Conservation (phyloP, 1,284 basidiomycete species). For the Mycosarcoma maydis region DNA sequence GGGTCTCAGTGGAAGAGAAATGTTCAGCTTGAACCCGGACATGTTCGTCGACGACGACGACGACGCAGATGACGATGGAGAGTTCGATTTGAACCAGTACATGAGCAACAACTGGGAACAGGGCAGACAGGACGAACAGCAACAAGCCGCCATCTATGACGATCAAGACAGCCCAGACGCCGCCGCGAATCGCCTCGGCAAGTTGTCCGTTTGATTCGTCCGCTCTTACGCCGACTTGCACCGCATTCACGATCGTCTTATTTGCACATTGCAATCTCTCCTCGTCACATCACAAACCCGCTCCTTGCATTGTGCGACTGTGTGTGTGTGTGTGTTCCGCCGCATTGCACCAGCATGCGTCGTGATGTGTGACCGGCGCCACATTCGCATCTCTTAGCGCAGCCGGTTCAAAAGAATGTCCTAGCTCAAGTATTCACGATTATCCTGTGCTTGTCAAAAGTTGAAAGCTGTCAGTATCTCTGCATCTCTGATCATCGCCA, state of each 20-base stretch:
- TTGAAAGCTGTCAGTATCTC: no score
- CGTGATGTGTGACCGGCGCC: no score
- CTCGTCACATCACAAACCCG: no score
- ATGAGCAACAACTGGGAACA: conserved; percentile 61
- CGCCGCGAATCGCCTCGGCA: conserved; percentile 13
- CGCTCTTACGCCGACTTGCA: neutral
- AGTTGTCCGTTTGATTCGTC: conserved; percentile 11
- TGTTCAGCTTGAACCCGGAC: conserved; percentile 92
- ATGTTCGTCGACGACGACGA: conserved; percentile 80
- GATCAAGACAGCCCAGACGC: conserved; percentile 31
- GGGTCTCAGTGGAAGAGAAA: conserved; percentile 94
- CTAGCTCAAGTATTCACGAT: conserved; percentile 6
- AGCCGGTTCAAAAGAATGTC: neutral
- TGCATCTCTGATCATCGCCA: no score
- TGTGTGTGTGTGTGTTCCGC: no score
- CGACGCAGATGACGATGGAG: conserved; percentile 70
- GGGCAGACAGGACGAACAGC: conserved; percentile 54
- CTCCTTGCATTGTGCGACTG: no score
- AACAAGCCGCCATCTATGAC: conserved; percentile 13
- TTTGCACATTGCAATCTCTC: no score
- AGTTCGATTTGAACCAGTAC: conserved; percentile 60
- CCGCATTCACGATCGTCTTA: no score
- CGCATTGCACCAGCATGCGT: no score
- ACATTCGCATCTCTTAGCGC: no score
- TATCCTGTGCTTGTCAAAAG: conserved; percentile 3